A percentile compares a stretch with the other conserved stretches of the same genome.
phyloP scores from a whole-genome alignment of 2,329 filamentous ascomycete species.

The Aspergillus aculeatus region DNA sequence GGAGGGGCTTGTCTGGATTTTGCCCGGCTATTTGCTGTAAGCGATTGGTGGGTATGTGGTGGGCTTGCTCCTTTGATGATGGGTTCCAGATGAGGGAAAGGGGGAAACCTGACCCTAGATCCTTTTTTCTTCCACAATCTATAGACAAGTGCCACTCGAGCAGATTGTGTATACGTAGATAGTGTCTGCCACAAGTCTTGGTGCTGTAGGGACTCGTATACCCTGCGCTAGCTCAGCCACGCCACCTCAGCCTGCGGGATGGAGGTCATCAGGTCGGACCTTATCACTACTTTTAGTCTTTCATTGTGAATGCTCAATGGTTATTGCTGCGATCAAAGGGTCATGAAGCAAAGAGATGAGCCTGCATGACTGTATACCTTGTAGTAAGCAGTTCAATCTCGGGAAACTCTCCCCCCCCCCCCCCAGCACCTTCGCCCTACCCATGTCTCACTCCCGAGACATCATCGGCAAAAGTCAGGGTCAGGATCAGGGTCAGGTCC shows the following conservation, averaged over 20 bases:
- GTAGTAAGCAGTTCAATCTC: too few relatives aligned
- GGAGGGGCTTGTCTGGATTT: not conserved
- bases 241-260: not conserved
- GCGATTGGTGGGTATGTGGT: not conserved
- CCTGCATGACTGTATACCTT: too few relatives aligned
- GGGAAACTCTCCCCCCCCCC: too few relatives aligned
- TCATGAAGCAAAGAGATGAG: too few relatives aligned
- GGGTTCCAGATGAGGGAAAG: too few relatives aligned
- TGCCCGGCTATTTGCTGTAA: not conserved
- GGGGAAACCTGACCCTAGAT: not conserved
- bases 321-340: too few relatives aligned
- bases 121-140: too few relatives aligned
- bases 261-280: not conserved
- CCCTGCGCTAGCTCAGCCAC: slow-evolving; percentile 6
- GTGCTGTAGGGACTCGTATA: slow-evolving; percentile 10
- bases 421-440: too few relatives aligned
- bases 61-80: too few relatives aligned
- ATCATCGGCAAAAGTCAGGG: not conserved
- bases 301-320: too few relatives aligned
- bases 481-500: not conserved
- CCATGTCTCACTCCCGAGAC: not conserved
- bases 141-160: too few relatives aligned
- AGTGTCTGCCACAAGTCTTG: not conserved
- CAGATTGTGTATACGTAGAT: not conserved
- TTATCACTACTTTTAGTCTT: too few relatives aligned